Evolutionary conservation across 345 rosid genomes (phyloP), one percentile per base, ranked within the genome.

Genomic region (Hibiscus syriacus): DNA sequence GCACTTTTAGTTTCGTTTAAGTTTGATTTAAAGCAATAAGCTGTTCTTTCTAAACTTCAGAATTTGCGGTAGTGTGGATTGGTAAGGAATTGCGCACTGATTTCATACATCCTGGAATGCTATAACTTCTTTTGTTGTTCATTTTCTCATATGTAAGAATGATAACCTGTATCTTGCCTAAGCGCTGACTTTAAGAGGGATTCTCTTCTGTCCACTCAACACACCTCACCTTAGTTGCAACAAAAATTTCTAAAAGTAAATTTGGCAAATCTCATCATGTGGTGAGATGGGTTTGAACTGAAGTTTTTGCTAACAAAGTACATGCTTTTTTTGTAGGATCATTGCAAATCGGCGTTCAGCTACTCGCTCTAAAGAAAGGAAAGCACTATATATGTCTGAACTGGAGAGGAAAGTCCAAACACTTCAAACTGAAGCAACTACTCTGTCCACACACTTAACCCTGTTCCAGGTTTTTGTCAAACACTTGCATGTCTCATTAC

Each of bases 341-440:
- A 78, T 89, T 22, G 96, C 98, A 58, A 87, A 92, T 68, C 83
- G 96, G 63, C 96, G 85, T 71, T 89, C 96, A 55, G 96, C 98
- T 71, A 86, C 98, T 70, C 89, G 96, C 48, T 90, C 95, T 8
- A 92, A 90, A 73, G 96, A 92, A 82, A 83, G 96, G 69, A 90
- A 92, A 73, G 95, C 91, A 6, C 83, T 85, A 23, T 90, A 92
- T 66, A 87, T 87, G 11, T 64, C 79, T 66, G 94, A 92, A 70
- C 88, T 92, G 2, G 94, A 90, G 86, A 81, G 86, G 66, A 90
- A 90, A 80, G 92, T 92, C 41, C 89, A 86, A 74, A 82, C 91
- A 11, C 88, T 90, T 76, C 95, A 90, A 78, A 87, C 92, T 12
- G 96, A 92, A 84, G 92, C 94, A 52, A 90, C 98, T 62, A 87